Evolutionary conservation across 345 rosid species (phyloP), one percentile per base, ranked within the genome.

Genomic region (Streptanthus diversifolius): DNA sequence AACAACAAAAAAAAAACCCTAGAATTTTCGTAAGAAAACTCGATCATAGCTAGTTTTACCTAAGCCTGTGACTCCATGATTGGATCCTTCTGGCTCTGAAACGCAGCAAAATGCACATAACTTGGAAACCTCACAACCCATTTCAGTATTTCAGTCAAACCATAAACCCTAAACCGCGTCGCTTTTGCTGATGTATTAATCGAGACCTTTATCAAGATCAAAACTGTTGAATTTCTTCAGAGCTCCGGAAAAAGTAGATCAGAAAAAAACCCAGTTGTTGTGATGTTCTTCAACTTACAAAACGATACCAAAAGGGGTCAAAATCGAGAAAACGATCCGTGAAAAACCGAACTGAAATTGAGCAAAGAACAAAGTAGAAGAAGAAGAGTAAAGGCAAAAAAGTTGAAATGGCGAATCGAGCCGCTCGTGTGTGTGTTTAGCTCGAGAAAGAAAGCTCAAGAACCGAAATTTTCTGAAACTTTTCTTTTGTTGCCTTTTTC

Each of bases 111-210:
- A 93, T 0, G 80, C 67, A 14, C 85, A 68, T 49, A 93, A 66
- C 79, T 82, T 90, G 27, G 93, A 86, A 58, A 85, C 84, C 52
- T 74, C 86, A 78, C 89, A 72, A 60, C 85, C 85, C 85, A 82
- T 82, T 65, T 73, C 35, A 62, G 45, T 59, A 6, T 15, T 30
- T 59, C 32, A 58, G 63, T 72, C 77, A 77, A 72, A 77, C 68
- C 73, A 71, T 73, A 78, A 68, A 73, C 78, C 74, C 78, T 62
- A 68, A 54, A 39, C 14, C 17, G 25, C 60, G 49, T 45, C 68
- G 33, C 18, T 5, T 25, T 24, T 48, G 53, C 29, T 56, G 62
- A 65, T 49, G 58, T 37, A 37, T 37, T 13, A 63, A 75, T 40
- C 66, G 1, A 66, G 35, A 61, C 36, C 57, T 55, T 49, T 78